phyloP scores from a whole-genome alignment of 176 grass and related monocot genomes.

The Puccinellia tenuiflora region DNA sequence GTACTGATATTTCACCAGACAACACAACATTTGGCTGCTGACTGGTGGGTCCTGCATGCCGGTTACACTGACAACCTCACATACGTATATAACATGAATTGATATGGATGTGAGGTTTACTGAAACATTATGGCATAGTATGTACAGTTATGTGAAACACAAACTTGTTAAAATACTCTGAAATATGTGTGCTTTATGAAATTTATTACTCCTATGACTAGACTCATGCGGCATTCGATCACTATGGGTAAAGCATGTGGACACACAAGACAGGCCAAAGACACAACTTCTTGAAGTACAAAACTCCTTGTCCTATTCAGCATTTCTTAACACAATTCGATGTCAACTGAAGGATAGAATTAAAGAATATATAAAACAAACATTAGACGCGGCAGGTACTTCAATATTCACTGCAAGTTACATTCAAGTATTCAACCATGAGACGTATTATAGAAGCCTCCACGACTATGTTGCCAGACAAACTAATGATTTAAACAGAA shows the following conservation, averaged over 20 bases:
- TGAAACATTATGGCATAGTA: not conserved
- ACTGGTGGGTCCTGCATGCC: not conserved
- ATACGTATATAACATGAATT: not conserved
- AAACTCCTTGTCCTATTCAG: not conserved
- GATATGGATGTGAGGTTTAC: not conserved
- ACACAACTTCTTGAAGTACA: not conserved
- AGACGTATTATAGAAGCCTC: not conserved
- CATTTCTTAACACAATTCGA: not conserved
- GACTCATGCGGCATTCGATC: not conserved
- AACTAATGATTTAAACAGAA: conserved; percentile 6
- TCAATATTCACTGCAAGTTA: not conserved
- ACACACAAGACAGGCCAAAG: conserved; percentile 16
- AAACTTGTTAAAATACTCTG: not conserved
- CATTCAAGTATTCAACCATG: not conserved
- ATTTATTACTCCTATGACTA: conserved; percentile 9
- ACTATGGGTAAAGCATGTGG: not conserved
- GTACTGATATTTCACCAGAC: not conserved
- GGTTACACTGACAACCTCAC: not conserved
- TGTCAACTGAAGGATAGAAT: not conserved
- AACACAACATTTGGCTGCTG: not conserved
- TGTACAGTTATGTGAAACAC: not conserved
- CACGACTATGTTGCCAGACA: conserved; percentile 1
- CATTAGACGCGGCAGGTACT: not conserved
- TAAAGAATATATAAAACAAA: not conserved
- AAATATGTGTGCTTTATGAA: not conserved